Base-by-base conservation (phyloP, 768 basidiomycete species). In the Leccinum disarticulatum region DNA sequence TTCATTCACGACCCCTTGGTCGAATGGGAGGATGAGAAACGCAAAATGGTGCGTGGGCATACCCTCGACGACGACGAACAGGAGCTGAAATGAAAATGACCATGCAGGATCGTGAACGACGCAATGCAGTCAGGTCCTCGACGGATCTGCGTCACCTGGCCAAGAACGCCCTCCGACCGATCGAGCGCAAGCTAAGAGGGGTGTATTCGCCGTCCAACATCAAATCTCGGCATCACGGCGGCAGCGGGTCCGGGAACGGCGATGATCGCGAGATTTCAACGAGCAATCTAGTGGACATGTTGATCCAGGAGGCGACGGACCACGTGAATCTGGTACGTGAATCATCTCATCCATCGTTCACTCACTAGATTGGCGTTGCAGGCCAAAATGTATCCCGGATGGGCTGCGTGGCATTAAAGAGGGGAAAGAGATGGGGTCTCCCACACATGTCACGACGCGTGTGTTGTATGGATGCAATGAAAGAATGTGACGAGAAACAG, bases 1-100 rank as follows among this genome's bases (percentile, higher is more conserved):
- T 98, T 98, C 72, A 86, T 95, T 31, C 96, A 98, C 66, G 97
- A 99, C 72, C 97, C 97, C 1, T 81, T 99, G 3, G 89, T 95
- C 33, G 96, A 98, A 73, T 98, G 95, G 93, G 90, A 93, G 61
- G 88, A 93, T 47, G 87, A 91, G 70, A 87, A 85, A 61, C 82
- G 86, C 14, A 88, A 84, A 68, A 74, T 85, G 70, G 85, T 87
- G 61, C 27, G 79, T 62, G 22, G 41, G 11, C 46, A 13, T 48
- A 14, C 38, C 9, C 19, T 22, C n/a, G 3, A 58, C 14, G 19
- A 46, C 4, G 14, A 46, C 36, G 3, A 31, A 46, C 6, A 9
- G 19, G 14, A 35, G 22, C 19, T 17, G 13, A 53, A 8, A 28
- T 6, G 22, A 52, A 52, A 22, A 5, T 0, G 47, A 14, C 17